Conservation (phyloP, 2,329 filamentous ascomycete species). For the Claviceps sorghi region DNA sequence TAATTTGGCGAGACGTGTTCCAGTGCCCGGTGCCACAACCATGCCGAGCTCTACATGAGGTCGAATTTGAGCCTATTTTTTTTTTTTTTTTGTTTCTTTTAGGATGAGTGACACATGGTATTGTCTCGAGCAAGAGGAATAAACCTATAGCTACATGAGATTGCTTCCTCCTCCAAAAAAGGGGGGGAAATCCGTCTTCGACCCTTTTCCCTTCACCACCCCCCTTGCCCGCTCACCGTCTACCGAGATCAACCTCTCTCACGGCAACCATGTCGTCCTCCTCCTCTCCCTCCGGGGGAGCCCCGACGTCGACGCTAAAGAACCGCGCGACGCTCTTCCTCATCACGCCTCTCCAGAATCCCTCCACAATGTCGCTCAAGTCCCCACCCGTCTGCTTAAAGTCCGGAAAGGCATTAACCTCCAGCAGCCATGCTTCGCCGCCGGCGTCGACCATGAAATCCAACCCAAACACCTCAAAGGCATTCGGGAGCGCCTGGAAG, state of each 20-base stretch:
- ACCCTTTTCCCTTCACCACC: neutral
- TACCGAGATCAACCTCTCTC: conserved; percentile 38
- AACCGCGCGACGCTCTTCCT: conserved; percentile 52
- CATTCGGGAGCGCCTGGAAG: conserved; percentile 78
- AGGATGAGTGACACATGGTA: too few relatives aligned
- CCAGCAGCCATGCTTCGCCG: conserved; percentile 60
- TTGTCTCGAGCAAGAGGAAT: too few relatives aligned
- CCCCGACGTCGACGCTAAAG: conserved; percentile 31
- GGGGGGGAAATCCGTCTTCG: too few relatives aligned
- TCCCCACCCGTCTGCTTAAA: conserved; percentile 86
- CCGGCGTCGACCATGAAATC: conserved; percentile 69
- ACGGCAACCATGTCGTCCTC: conserved; percentile 35
- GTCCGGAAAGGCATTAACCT: conserved; percentile 93
- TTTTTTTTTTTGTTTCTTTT: too few relatives aligned
- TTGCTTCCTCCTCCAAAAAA: too few relatives aligned
- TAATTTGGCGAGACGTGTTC: too few relatives aligned
- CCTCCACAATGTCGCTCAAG: conserved; percentile 54
- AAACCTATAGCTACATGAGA: too few relatives aligned
- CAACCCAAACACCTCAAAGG: conserved; percentile 82
- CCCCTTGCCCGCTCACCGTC: conserved; percentile 12
- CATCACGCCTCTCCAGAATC: conserved; percentile 64
- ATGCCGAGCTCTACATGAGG: too few relatives aligned
- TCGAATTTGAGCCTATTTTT: too few relatives aligned
- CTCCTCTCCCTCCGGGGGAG: neutral
- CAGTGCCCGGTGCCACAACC: too few relatives aligned